These are phyloP conservation scores for Epichloe uncinata DNA, from an alignment of 2,329 filamentous ascomycete genomes.

Conservation along the genomic window DNA sequence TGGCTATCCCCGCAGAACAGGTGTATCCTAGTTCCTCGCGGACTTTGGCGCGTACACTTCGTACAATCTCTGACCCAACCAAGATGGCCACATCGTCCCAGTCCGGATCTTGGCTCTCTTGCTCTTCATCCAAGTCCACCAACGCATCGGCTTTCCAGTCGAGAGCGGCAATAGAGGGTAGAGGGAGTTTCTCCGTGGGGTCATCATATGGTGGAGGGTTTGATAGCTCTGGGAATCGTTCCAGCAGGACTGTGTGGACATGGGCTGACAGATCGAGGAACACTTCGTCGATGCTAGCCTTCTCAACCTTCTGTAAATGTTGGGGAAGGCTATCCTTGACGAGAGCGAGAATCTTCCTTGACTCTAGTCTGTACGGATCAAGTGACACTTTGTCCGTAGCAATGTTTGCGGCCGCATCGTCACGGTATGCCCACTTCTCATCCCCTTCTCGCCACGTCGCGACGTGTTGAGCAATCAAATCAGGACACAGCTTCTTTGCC, in stretches of 20 bases:
- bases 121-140: conserved; percentile 62
- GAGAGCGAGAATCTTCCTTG: conserved; percentile 62
- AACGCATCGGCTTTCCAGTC: conserved; percentile 79
- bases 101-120: conserved; percentile 71
- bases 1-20: conserved; percentile 77
- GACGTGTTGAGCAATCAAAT: conserved; percentile 79
- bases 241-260: conserved; percentile 60
- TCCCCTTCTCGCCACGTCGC: conserved; percentile 91
- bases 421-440: conserved; percentile 79
- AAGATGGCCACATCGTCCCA: conserved; percentile 91
- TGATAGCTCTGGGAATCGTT: conserved; percentile 61
- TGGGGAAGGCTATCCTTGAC: conserved; percentile 63
- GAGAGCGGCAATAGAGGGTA: conserved; percentile 53
- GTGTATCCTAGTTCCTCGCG: conserved; percentile 67
- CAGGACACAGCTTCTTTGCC: conserved; percentile 74
- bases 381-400: conserved; percentile 85
- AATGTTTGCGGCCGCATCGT: conserved; percentile 68
- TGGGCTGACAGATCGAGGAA: conserved; percentile 86
- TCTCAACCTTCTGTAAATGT: conserved; percentile 64
- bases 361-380: conserved; percentile 81
- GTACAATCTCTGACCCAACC: conserved; percentile 79
- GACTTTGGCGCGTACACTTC: conserved; percentile 57
- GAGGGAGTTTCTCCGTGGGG: conserved; percentile 54
- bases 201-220: conserved; percentile 59
- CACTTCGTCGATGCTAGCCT: conserved; percentile 90